Evolutionary conservation across 169 alveolate genomes (phyloP).

Genomic region (Cryptosporidium meleagridis): DNA sequence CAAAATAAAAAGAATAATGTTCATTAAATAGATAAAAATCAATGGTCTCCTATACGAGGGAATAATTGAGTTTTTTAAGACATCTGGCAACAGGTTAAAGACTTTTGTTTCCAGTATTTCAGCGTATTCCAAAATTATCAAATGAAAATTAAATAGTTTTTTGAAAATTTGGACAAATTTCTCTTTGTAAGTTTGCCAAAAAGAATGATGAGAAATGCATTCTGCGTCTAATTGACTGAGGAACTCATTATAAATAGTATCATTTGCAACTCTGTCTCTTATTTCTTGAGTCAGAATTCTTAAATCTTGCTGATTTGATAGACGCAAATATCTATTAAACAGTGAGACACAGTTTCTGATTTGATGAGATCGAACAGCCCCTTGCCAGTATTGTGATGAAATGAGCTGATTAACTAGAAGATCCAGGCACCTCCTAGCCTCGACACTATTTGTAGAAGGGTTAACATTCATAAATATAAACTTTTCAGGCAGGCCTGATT

Average conservation of each 20-base stretch:
- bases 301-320: conserved; percentile 31
- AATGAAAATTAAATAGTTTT: neutral
- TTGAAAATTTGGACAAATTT: neutral
- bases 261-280: conserved; percentile 34
- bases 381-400: conserved; percentile 74
- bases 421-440: conserved; percentile 71
- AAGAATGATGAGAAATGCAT: neutral
- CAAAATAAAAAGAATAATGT: conserved; percentile 1
- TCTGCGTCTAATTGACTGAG: neutral
- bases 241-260: conserved; percentile 39
- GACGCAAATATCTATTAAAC: conserved; percentile 37
- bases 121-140: neutral
- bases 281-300: neutral
- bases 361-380: conserved; percentile 37
- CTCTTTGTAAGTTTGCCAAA: neutral
- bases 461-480: conserved; percentile 61
- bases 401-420: conserved; percentile 31
- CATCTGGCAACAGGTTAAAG: conserved; percentile 30
- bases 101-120: neutral
- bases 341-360: conserved; percentile 28
- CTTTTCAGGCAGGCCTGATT: neutral
- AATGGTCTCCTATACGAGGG: conserved; percentile 63
- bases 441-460: conserved; percentile 59
- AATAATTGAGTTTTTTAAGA: conserved; percentile 13
- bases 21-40: conserved; percentile 7